Base-by-base conservation (phyloP, 805 yeast species). In the Metahyphopichia silvanorum region DNA sequence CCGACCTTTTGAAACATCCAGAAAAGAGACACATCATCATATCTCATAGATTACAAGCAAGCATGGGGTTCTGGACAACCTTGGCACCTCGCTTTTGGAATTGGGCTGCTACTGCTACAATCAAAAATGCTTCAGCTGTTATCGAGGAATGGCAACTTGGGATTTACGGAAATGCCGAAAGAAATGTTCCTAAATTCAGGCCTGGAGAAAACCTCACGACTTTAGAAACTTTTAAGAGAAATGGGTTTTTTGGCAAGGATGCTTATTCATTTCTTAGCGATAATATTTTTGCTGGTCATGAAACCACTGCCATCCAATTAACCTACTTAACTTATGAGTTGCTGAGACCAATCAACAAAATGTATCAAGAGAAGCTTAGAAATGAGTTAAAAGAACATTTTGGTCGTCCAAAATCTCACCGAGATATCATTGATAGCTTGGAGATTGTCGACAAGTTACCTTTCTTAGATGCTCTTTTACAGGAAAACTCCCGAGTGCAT, bases 271-370 rank as follows among this genome's bases (percentile, higher is more conserved):
- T 65, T 36, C 40, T 66, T 13, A 54, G 73, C 27, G 89, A 82
- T 47, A 86, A 82, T 49, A 67, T 81, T 23, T 80, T 82, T 28
- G 89, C 89, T 1, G 89, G 89, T 3, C 88, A 82, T 49, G 83
- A 81, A 47, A 82, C 89, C 4, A 80, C 85, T 1, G 86, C 83
- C 0, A 68, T 77, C 5, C 77, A 79, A n/a, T 51, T 82, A 37
- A 63, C 85, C 0, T 82, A 73, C 49, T 55, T 76, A 32, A 62
- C 75, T 14, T 81, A 74, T 60, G 78, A 79, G 46, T 49, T 81
- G 22, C 77, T 85, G 2, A 58, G 76, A 36, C 77, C 77, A 0
- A 50, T 53, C 10, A 60, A 76, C 41, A 38, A 44, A 5, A 49
- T 54, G 12, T 63, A 74, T 41, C 89, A 82, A 50, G 37, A 49